A percentile compares a stretch with the other conserved stretches of the same genome.
phyloP scores from a whole-genome alignment of 1,284 basidiomycete species.

The Ganoderma boninense region DNA sequence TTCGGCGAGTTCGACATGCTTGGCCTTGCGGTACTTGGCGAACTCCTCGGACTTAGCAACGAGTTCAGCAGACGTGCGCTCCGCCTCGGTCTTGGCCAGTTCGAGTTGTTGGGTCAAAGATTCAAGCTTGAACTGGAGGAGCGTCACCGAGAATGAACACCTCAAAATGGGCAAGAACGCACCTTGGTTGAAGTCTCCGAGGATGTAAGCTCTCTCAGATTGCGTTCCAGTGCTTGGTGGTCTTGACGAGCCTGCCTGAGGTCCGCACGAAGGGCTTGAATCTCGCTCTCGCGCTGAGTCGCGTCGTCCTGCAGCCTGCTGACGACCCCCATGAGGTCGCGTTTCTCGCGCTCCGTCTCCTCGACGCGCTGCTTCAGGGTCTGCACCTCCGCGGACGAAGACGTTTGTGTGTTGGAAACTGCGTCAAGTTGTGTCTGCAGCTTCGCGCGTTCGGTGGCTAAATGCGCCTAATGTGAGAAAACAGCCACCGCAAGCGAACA shows the following conservation, averaged over 20 bases:
- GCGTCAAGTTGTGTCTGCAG: constrained; percentile 63
- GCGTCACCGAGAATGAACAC: neutral
- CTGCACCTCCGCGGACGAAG: constrained; percentile 68
- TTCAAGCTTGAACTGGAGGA: constrained; percentile 79
- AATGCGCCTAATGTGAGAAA: constrained; percentile 9
- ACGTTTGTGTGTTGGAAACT: constrained; percentile 61
- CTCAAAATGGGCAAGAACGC: constrained; percentile 15
- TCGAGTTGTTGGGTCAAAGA: constrained; percentile 81
- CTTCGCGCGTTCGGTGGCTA: constrained; percentile 59
- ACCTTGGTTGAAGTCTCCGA: constrained; percentile 77
- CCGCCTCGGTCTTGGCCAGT: constrained; percentile 75
- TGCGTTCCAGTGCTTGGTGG: constrained; percentile 67
- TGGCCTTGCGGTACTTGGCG: constrained; percentile 72
- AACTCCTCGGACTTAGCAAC: constrained; percentile 75
- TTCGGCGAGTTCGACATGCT: constrained; percentile 77
- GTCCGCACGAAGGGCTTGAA: constrained; percentile 69
- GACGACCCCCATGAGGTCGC: constrained; percentile 78
- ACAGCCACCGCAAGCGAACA: neutral
- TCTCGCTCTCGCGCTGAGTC: constrained; percentile 75
- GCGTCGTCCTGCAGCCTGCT: constrained; percentile 78
- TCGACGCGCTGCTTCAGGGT: constrained; percentile 66
- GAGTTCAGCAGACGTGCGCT: constrained; percentile 71
- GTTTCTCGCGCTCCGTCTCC: constrained; percentile 81
- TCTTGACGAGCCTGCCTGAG: constrained; percentile 81
- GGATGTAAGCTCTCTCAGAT: constrained; percentile 74